Evolutionary conservation across 495 filamentous ascomycete genomes (phyloP).

Genomic region (Ramalina peruviana): DNA sequence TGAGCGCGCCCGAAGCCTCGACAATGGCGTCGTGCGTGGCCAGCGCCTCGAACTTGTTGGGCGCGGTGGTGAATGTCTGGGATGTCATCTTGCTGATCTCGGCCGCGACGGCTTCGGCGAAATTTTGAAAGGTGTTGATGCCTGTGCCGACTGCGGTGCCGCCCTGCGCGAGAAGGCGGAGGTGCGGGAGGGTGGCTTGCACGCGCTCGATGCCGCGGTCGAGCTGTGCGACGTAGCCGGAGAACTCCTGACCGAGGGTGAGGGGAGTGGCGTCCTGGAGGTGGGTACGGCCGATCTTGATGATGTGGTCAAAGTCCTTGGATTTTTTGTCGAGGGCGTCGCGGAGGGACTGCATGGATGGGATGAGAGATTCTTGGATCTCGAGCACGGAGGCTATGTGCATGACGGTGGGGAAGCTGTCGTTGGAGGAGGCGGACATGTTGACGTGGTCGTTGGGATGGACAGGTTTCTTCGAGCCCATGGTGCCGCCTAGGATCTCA

Average conservation of each 20-base stretch:
- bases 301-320: conserved; percentile 78
- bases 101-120: conserved; percentile 78
- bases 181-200: conserved; percentile 64
- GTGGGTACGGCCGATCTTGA: conserved; percentile 98
- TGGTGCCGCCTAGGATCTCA: conserved; percentile 86
- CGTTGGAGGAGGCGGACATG: conserved; percentile 96
- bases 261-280: conserved; percentile 94
- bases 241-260: conserved; percentile 95
- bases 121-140: conserved; percentile 93
- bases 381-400: conserved; percentile 95
- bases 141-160: conserved; percentile 96
- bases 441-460: conserved; percentile 99
- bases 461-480: conserved; percentile 94
- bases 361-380: conserved; percentile 73
- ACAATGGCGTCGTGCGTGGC: conserved; percentile 94
- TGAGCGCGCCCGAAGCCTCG: conserved; percentile 82
- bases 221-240: conserved; percentile 89
- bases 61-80: conserved; percentile 85
- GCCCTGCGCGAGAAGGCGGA: conserved; percentile 82
- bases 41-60: conserved; percentile 98
- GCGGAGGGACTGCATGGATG: conserved; percentile 66
- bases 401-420: conserved; percentile 99
- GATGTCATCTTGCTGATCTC: conserved; percentile 88
- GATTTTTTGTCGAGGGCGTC: conserved; percentile 77
- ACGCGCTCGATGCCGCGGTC: conserved; percentile 83